Conservation (phyloP, 345 rosid genomes). For the Barbarea vulgaris region DNA sequence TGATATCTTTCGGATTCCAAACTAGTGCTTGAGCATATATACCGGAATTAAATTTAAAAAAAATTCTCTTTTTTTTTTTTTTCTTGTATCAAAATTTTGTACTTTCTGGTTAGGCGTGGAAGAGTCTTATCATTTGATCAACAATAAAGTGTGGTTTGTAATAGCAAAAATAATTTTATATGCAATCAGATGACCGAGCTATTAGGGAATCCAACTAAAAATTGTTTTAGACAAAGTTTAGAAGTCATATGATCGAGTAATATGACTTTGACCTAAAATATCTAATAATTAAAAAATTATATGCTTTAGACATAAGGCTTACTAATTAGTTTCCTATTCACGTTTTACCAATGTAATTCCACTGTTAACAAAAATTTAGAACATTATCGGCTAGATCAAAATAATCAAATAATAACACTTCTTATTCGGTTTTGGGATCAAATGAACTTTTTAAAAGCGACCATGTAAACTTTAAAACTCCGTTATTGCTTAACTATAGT, state of each 20-base stretch:
- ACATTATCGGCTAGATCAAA: not conserved
- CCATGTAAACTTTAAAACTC: not conserved
- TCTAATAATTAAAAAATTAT: too few species aligned
- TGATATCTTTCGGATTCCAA: not conserved
- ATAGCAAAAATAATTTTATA: not conserved
- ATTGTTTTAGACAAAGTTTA: too few species aligned
- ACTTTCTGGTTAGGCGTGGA: too few species aligned
- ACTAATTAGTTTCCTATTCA: not conserved
- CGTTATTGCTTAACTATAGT: slow-evolving; percentile 21
- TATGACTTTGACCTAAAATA: too few species aligned
- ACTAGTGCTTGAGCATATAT: not conserved
- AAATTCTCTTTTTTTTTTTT: not conserved
- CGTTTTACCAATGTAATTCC: not conserved
- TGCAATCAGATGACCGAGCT: not conserved
- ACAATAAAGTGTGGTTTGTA: not conserved
- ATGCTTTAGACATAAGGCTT: not conserved
- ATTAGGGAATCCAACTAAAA: not conserved
- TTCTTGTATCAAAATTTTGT: too few species aligned
- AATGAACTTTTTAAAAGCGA: not conserved
- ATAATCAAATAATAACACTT: not conserved
- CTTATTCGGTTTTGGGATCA: not conserved
- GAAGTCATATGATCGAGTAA: too few species aligned
- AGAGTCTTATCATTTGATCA: not conserved
- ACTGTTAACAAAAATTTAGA: not conserved
- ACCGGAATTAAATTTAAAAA: too few species aligned